phyloP scores from a whole-genome alignment of 768 basidiomycete species.

The Boletus pseudo-olivaceus region DNA sequence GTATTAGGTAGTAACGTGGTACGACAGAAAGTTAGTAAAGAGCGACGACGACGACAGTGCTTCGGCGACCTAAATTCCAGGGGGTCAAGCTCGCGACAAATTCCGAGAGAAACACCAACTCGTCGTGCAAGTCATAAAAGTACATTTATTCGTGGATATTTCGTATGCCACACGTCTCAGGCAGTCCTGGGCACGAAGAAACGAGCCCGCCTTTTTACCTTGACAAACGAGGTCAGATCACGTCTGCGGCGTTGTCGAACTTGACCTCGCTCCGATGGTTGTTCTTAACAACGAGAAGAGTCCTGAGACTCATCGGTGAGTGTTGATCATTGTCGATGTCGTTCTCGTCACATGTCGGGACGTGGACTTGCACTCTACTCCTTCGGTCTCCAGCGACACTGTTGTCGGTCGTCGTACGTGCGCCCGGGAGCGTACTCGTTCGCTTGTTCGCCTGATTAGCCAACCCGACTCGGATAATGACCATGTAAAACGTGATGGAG shows the following conservation, averaged over 20 bases:
- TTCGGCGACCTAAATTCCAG: not conserved
- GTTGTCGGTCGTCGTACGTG: too few relatives aligned
- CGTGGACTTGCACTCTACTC: not conserved
- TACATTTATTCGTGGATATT: not conserved
- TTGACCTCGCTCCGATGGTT: constrained; percentile 10
- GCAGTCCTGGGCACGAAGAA: not conserved
- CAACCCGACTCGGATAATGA: constrained; percentile 12
- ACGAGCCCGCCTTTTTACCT: too few relatives aligned
- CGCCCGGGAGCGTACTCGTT: too few relatives aligned
- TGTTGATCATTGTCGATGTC: not conserved
- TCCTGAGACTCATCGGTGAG: not conserved
- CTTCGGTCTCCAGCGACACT: not conserved
- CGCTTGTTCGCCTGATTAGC: not conserved
- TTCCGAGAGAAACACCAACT: not conserved
- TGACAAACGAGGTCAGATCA: not conserved
- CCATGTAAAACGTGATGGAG: constrained; percentile 18
- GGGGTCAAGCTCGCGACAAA: not conserved
- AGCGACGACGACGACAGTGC: not conserved
- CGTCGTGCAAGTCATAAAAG: not conserved
- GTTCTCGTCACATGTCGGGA: not conserved
- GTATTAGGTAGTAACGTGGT: not conserved
- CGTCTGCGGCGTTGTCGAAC: not conserved
- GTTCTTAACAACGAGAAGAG: not conserved
- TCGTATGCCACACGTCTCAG: too few relatives aligned
- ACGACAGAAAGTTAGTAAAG: not conserved